These are phyloP conservation scores for Geotrichum bryndzae DNA, from an alignment of 1,139 yeast species.

Conservation along the genomic window DNA sequence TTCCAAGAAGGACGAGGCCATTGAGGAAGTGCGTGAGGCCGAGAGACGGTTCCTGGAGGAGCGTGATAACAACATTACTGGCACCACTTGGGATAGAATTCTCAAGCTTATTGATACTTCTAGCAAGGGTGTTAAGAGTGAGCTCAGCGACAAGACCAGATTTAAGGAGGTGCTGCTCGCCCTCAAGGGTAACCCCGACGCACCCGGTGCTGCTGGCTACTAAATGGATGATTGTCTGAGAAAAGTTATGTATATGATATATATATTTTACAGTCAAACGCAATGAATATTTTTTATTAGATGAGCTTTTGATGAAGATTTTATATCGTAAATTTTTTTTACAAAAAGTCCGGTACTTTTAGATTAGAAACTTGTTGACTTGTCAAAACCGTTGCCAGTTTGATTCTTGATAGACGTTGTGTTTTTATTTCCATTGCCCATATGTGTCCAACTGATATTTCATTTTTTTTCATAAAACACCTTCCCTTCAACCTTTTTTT, in stretches of 20 bases:
- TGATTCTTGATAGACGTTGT: not conserved
- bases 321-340: not conserved
- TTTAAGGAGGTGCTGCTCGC: conserved; percentile 62
- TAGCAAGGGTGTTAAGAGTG: conserved; percentile 41
- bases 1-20: conserved; percentile 68
- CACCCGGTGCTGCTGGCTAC: conserved; percentile 65
- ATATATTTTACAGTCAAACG: not conserved
- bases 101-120: conserved; percentile 45
- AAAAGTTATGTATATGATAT: not conserved
- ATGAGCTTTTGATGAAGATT: not conserved
- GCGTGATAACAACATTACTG: conserved; percentile 68
- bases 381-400: not conserved
- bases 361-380: not conserved
- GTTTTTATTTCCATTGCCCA: not conserved
- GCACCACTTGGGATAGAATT: conserved; percentile 86
- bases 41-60: conserved; percentile 61
- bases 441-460: not conserved
- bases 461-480: not conserved
- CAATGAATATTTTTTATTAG: not conserved
- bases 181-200: conserved; percentile 61
- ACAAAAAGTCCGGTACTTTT: not conserved
- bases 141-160: conserved; percentile 59
- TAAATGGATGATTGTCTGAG: conserved; percentile 23
- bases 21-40: conserved; percentile 61
- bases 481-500: not conserved